phyloP scores from a whole-genome alignment of 345 rosid species.

The Brassica cretica region DNA sequence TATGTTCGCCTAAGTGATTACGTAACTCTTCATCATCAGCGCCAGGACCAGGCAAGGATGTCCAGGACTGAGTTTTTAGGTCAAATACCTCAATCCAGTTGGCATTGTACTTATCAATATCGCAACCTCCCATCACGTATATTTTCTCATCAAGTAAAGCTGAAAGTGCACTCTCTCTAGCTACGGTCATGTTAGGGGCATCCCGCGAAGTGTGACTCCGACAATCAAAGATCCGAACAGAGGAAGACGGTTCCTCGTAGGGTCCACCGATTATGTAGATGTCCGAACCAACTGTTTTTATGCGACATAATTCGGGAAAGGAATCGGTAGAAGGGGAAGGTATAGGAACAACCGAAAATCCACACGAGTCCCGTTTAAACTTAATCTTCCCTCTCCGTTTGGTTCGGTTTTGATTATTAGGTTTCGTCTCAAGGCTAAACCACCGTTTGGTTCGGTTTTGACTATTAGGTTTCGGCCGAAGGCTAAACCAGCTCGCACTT shows the following conservation, averaged over 20 bases:
- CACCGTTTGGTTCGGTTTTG: neutral
- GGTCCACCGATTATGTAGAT: no score
- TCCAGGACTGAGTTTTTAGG: neutral
- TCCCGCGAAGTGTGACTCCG: no score
- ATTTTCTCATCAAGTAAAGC: neutral
- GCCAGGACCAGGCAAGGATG: neutral
- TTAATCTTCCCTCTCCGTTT: no score
- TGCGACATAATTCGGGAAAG: neutral
- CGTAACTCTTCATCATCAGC: neutral
- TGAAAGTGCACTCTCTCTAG: neutral
- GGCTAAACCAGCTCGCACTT: neutral
- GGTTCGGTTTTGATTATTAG: no score
- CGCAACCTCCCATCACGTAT: neutral
- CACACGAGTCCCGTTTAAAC: neutral
- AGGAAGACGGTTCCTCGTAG: no score
- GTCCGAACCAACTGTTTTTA: neutral
- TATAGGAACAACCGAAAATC: neutral
- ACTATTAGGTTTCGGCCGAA: neutral
- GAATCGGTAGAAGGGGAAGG: constrained; percentile 23
- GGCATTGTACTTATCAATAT: neutral
- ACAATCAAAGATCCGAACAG: no score
- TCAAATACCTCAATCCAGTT: neutral
- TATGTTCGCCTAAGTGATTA: neutral
- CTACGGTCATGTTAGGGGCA: no score
- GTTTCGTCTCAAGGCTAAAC: no score